Base-by-base conservation (phyloP, 1,284 basidiomycete species). In the Hymenochaete sp. region DNA sequence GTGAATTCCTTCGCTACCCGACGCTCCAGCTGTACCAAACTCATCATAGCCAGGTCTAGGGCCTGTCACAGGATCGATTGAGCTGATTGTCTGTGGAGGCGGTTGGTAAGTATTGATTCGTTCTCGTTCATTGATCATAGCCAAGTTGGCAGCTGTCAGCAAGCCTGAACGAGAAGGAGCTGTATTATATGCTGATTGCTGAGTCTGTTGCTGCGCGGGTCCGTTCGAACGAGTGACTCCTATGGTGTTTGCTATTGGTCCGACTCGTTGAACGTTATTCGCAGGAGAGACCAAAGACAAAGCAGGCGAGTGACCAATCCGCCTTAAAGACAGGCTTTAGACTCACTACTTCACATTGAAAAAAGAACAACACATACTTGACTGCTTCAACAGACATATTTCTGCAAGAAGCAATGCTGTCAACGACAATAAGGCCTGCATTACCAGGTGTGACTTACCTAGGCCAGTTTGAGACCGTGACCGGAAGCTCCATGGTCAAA, bases 401-500 rank as follows among this genome's bases (percentile, higher is more conserved):
- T 53, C 81, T 84, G 46, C 26, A 40, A n/a, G 25, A 38, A 36
- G 13, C 38, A 33, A 55, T 14, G 57, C 18, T 14, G n/a, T 35
- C 5, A 5, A 8, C 5, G 5, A 35, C 8, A n/a, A n/a, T 8
- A 5, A 35, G 13, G 32, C 14, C 13, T 35, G 19, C n/a, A 47
- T 13, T 18, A 31, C n/a, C n/a, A n/a, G n/a, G 39, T n/a, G 60
- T 10, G 22, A 33, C 72, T 38, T 52, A 80, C 82, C 78, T 73
- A 51, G 81, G 81, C 84, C 84, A 87, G 55, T 87, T 88, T 2
- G 86, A 86, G 27, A 89, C 69, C 38, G 85, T 77, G 7, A 88
- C 71, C 16, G 85, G 82, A 32, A 93, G 64, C 38, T 83, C 79
- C 66, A 87, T 74, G 24, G 73, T 65, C 8, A 89, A 58, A 47